phyloP scores from a whole-genome alignment of 495 filamentous ascomycete genomes.

The Glarea lozoyensis region DNA sequence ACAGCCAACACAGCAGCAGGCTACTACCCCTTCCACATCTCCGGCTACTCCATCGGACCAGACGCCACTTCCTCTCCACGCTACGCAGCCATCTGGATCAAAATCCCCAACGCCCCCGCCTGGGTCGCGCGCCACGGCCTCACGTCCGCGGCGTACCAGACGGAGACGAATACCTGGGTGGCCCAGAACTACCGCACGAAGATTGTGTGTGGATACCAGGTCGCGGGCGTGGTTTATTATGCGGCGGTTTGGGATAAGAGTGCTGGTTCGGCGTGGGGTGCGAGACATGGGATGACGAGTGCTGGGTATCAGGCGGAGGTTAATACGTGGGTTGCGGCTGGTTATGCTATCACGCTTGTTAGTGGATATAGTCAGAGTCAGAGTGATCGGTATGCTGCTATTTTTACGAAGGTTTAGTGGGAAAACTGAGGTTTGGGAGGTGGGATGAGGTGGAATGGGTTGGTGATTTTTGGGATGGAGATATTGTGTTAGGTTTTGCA shows the following conservation, averaged over 20 bases:
- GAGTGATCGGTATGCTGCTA: conserved; percentile 17
- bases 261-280: conserved; percentile 12
- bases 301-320: conserved; percentile 15
- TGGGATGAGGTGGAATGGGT: too few species aligned
- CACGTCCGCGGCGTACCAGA: conserved; percentile 2
- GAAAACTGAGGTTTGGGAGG: too few species aligned
- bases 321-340: conserved; percentile 12
- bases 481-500: too few species aligned
- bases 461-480: too few species aligned
- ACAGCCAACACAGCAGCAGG: conserved; percentile 1
- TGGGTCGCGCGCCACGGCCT: conserved; percentile 3
- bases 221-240: conserved; percentile 9
- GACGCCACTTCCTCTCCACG: too few species aligned
- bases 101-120: conserved; percentile 1
- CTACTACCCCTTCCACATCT: conserved; percentile 1
- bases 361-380: conserved; percentile 15
- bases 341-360: conserved; percentile 15
- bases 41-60: conserved; percentile 2
- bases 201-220: neutral
- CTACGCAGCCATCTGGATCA: conserved; percentile 4
- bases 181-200: neutral
- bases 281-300: conserved; percentile 18
- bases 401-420: too few species aligned
- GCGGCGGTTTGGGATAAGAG: conserved; percentile 20
- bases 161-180: neutral